These are phyloP conservation scores for Lophium mytilinum DNA, from an alignment of 495 filamentous ascomycete genomes.

Conservation along the genomic window DNA sequence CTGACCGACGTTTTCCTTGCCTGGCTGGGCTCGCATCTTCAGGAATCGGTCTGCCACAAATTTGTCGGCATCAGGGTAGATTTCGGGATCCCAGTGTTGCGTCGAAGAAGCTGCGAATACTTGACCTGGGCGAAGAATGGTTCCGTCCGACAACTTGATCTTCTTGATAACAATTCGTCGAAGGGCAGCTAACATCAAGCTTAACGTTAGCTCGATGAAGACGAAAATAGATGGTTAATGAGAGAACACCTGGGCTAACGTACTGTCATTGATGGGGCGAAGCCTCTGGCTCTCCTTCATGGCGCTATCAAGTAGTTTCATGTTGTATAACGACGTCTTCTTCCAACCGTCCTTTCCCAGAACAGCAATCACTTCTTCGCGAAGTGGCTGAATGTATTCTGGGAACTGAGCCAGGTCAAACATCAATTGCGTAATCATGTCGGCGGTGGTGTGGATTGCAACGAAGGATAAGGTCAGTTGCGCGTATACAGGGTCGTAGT, in stretches of 20 bases:
- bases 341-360: not conserved
- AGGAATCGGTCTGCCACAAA: not conserved
- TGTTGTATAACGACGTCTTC: not conserved
- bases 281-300: conserved; percentile 2
- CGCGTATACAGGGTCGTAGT: not conserved
- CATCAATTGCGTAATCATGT: not conserved
- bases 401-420: not conserved
- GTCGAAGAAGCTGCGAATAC: not conserved
- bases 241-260: not conserved
- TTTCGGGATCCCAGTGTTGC: not conserved
- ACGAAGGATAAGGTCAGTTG: not conserved
- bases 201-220: not conserved
- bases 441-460: not conserved
- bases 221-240: not conserved
- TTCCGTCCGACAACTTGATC: not conserved
- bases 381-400: not conserved
- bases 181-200: not conserved
- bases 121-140: not conserved
- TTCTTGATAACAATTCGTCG: not conserved
- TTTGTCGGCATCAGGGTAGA: not conserved
- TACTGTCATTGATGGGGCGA: not conserved
- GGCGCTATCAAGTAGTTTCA: not conserved
- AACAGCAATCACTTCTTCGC: not conserved
- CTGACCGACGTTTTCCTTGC: not conserved
- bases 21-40: not conserved